phyloP scores from a whole-genome alignment of 2,329 filamentous ascomycete species.

The Chaetomiaceae sp. region DNA sequence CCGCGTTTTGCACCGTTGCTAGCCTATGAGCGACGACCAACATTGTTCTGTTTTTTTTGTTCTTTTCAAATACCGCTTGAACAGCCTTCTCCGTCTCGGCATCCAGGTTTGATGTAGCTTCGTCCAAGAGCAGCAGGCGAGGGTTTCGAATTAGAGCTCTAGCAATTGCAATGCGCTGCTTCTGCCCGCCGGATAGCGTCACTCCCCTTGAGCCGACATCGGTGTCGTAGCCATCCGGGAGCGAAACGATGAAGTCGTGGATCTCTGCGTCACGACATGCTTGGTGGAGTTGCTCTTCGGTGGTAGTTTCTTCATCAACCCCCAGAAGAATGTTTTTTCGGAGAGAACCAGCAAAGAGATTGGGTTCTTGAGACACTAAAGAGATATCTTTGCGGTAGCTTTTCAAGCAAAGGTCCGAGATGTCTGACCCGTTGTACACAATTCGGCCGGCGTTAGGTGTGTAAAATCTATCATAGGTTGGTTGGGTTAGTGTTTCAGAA shows the following conservation, averaged over 20 bases:
- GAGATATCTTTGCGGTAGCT: slow-evolving; percentile 51
- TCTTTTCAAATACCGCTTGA: slow-evolving; percentile 63
- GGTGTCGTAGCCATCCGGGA: slow-evolving; percentile 59
- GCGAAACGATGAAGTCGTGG: slow-evolving; percentile 29
- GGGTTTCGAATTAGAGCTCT: slow-evolving; percentile 64
- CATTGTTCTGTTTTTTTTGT: slow-evolving; percentile 57
- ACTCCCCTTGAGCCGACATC: slow-evolving; percentile 62
- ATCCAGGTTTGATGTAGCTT: slow-evolving; percentile 67
- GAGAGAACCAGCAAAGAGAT: slow-evolving; percentile 50
- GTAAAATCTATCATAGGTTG: slow-evolving; percentile 26
- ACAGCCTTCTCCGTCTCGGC: slow-evolving; percentile 52
- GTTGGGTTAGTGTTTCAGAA: neutral
- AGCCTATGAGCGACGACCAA: slow-evolving; percentile 76
- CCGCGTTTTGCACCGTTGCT: slow-evolving; percentile 71
- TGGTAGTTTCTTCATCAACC: slow-evolving; percentile 22
- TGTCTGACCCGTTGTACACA: slow-evolving; percentile 52
- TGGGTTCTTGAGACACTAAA: slow-evolving; percentile 57
- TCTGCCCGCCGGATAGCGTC: slow-evolving; percentile 61
- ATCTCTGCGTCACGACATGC: slow-evolving; percentile 31
- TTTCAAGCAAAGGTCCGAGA: slow-evolving; percentile 47
- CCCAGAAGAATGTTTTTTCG: slow-evolving; percentile 33
- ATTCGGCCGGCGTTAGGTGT: slow-evolving; percentile 47
- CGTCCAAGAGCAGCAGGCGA: slow-evolving; percentile 63
- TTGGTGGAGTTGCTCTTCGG: slow-evolving; percentile 26
- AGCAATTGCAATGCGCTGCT: slow-evolving; percentile 65